Percentiles rank a stretch among this genome's conserved stretches.
phyloP scores from a whole-genome alignment of 192 early-diverging fungal species.

The Funneliformis geosporum region DNA sequence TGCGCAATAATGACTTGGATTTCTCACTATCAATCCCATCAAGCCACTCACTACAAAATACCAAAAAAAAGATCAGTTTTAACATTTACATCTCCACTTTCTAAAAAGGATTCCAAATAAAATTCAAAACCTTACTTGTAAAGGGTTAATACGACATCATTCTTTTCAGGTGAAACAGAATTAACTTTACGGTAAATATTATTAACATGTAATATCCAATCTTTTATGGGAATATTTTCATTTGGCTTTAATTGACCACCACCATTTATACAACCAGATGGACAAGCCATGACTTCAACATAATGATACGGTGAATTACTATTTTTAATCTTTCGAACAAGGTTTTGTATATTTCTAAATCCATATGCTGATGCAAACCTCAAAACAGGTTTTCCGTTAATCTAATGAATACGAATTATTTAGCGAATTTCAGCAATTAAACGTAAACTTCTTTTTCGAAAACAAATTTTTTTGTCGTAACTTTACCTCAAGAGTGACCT shows the following conservation, averaged over 20 bases:
- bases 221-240: slow-evolving; percentile 59
- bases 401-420: slow-evolving; percentile 33
- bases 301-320: slow-evolving; percentile 80
- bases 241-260: slow-evolving; percentile 87
- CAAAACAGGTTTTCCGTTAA: slow-evolving; percentile 57
- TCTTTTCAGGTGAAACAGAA: slow-evolving; percentile 63
- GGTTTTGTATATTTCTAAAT: slow-evolving; percentile 96
- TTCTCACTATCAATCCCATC: slow-evolving; percentile 66
- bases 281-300: slow-evolving; percentile 98
- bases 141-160: slow-evolving; percentile 58
- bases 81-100: not conserved
- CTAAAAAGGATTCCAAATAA: not conserved
- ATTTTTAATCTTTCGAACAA: slow-evolving; percentile 93
- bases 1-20: slow-evolving; percentile 68
- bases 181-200: slow-evolving; percentile 60
- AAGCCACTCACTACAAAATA: slow-evolving; percentile 71
- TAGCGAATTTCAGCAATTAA: too few species aligned
- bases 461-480: too few species aligned
- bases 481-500: slow-evolving; percentile 55
- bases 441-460: too few species aligned
- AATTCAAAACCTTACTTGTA: slow-evolving; percentile 51
- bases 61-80: not conserved
- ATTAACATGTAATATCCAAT: slow-evolving; percentile 75
- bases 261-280: slow-evolving; percentile 95
- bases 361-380: slow-evolving; percentile 90